Base-by-base conservation (phyloP, 345 rosid genomes). In the Salix dunnii region DNA sequence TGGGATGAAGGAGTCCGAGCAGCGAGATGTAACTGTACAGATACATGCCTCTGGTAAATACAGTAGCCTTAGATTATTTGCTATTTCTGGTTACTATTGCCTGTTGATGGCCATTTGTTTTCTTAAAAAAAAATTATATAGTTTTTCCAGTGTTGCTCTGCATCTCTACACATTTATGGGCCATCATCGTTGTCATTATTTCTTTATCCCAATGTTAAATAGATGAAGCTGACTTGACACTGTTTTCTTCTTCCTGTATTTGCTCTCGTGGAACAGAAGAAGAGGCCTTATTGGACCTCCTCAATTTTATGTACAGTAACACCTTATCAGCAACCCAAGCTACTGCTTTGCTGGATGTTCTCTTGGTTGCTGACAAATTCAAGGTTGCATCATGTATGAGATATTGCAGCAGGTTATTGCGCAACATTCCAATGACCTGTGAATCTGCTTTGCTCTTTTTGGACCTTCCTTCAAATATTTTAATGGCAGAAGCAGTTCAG, bases 321-420 rank as follows among this genome's bases (percentile, higher is more conserved):
- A 78, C 83, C 16, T 28, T 92, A 74, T 86, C 92, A 20, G 78
- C 86, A 43, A 86, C 83, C 46, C 74, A 81, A 11, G 82, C 89
- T n/a, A 74, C 90, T 65, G 87, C 85, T 40, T 79, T 94, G 77
- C 80, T 94, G 73, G 93, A 91, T 81, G 89, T 92, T 74, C 81
- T 94, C 64, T 84, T 87, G 87, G 92, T 89, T 67, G 97, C 98
- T 9, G 91, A 91, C 81, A 94, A 94, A 83, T 92, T 89, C 74
- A 88, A 91, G 87, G 97, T 92, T 74, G 87, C 90, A 25, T 92
- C 95, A 16, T 94, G 97, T 81, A 88, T 94, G 93, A 87, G 94
- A 83, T 82, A 88, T 71, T 92, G 97, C 79, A 89, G 91, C 80
- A 84, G 76, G 83, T 77, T 87, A 75, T 76, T 94, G 84, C 84